Base-by-base conservation (phyloP, 768 basidiomycete species). In the Rhodotorula kratochvilovae region DNA sequence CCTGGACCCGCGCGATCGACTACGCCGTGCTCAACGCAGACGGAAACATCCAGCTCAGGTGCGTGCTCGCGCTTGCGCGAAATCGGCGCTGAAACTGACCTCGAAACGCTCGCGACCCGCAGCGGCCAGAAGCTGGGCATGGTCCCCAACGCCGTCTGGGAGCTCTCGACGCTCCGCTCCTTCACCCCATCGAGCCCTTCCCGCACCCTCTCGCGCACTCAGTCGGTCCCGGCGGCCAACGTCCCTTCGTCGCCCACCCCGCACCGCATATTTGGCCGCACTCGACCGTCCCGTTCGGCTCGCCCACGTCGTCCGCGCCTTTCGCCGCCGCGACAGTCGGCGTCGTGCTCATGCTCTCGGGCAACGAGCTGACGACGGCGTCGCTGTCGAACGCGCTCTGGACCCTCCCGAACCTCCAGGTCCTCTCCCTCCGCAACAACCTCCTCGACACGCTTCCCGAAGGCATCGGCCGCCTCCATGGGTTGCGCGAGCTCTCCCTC, bases 351-450 rank as follows among this genome's bases (percentile, higher is more conserved):
- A 51, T 48, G 57, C 68, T 77, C 46, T 46, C 65, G 48, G 48
- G 45, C 27, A 77, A 77, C 59, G 33, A 66, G 21, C 68, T 77
- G 39, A 67, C 55, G 10, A 54, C 68, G 10, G 48, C 45, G 17
- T 61, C 70, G 29, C 58, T 77, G 43, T 63, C 76, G 27, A 62
- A 71, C 53, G 50, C 71, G 15, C 67, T 77, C 19, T 77, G 74
- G 61, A 53, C 46, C 6, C 62, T 77, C 64, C 23, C 39, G 27
- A 77, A 77, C 64, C 50, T 71, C 13, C n/a, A 43, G 16, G 53
- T 43, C 35, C 76, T 76, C 42, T 67, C 53, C 27, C 71, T 76
- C 5, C 64, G 73, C 4, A 19, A 53, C 21, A 76, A 74, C 62
- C 29, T 48, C 46, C 70, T 76, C 63, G 73, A 68, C 6, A 51